Conservation (phyloP, 768 basidiomycete species). For the Russula foetens region DNA sequence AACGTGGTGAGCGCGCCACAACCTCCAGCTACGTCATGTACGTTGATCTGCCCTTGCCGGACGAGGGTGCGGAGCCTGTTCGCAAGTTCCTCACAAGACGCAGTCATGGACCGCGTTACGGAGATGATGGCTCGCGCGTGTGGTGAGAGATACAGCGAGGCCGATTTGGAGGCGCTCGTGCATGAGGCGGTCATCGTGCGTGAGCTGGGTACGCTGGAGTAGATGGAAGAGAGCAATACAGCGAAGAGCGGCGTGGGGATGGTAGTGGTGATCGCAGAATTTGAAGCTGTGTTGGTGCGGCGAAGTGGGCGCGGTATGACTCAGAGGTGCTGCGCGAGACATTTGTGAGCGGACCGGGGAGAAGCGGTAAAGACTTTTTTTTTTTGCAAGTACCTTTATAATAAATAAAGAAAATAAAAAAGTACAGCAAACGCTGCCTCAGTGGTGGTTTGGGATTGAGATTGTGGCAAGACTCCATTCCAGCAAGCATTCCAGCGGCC, state of each 20-base stretch:
- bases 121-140: conserved; percentile 45
- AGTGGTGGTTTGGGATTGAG: too few relatives aligned
- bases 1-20: too few relatives aligned
- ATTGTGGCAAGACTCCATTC: too few relatives aligned
- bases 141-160: conserved; percentile 88
- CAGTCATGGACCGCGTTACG: conserved; percentile 25
- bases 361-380: too few relatives aligned
- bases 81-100: conserved; percentile 51
- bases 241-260: conserved; percentile 26
- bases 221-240: conserved; percentile 35
- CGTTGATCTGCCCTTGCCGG: conserved; percentile 71
- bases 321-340: too few relatives aligned
- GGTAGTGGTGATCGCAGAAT: conserved; percentile 57
- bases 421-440: too few relatives aligned
- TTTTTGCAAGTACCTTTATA: too few relatives aligned
- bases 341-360: too few relatives aligned
- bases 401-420: too few relatives aligned
- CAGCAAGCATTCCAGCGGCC: too few relatives aligned
- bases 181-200: conserved; percentile 85
- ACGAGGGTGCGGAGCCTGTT: conserved; percentile 79
- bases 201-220: conserved; percentile 58
- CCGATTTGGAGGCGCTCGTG: conserved; percentile 82
- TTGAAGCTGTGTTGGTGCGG: conserved; percentile 57
- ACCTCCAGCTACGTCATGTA: too few relatives aligned
- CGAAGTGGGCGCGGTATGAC: too few relatives aligned